A percentile compares a stretch with the other conserved stretches of the same genome.
Conservation (phyloP, 495 filamentous ascomycete species). For the Penicillium manginii region DNA sequence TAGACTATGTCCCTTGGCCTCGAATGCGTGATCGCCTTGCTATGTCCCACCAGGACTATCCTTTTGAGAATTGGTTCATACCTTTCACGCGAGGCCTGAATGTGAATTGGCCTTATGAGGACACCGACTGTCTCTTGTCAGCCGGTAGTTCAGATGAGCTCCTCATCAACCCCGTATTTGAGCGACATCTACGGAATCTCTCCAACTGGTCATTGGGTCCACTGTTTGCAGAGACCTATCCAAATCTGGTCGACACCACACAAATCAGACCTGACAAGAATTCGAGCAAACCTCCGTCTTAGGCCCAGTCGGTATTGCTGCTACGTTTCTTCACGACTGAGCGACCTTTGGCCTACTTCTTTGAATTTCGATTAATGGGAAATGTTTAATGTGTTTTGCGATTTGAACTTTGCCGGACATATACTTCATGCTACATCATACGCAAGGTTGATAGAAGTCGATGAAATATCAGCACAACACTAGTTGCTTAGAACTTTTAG, state of each 20-base stretch:
- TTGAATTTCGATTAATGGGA: background rate
- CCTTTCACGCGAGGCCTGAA: conserved; percentile 73
- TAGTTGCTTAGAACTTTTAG: background rate
- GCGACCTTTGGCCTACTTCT: background rate
- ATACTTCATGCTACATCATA: background rate
- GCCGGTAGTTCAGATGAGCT: conserved; percentile 61
- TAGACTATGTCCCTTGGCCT: conserved; percentile 78
- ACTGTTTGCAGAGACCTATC: conserved; percentile 66
- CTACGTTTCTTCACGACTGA: conserved; percentile 10
- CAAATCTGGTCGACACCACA: conserved; percentile 58
- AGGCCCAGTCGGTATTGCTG: background rate
- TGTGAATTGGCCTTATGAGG: conserved; percentile 80
- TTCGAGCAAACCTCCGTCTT: background rate
- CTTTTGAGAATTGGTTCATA: conserved; percentile 79
- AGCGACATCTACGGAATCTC: conserved; percentile 67
- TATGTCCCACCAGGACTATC: conserved; percentile 48
- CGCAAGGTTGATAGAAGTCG: background rate
- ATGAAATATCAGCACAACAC: background rate
- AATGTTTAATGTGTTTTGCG: background rate
- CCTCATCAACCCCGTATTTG: conserved; percentile 79
- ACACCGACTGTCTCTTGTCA: conserved; percentile 60
- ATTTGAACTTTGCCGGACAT: background rate
- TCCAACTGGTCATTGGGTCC: conserved; percentile 79
- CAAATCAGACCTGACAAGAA: conserved; percentile 42
- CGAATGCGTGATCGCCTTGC: conserved; percentile 69